phyloP scores from a whole-genome alignment of 108 stramenopile genomes.

The Nitzschia sp. region DNA sequence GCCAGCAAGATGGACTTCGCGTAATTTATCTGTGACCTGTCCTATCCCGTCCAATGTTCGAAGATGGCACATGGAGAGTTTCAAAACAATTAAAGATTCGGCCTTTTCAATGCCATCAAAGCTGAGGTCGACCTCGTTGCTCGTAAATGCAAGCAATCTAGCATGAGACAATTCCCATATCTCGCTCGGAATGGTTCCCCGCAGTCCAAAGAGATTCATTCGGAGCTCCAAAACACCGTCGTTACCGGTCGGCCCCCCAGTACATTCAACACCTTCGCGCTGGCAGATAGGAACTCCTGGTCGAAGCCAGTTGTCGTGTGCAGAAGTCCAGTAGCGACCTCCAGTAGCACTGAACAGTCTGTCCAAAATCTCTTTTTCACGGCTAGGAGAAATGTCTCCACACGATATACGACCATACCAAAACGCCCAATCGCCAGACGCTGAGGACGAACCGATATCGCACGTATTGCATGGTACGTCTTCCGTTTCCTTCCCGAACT shows the following conservation, averaged over 20 bases:
- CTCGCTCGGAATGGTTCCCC: conserved; percentile 54
- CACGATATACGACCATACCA: conserved; percentile 32
- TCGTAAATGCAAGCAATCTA: conserved; percentile 31
- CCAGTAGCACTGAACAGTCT: conserved; percentile 52
- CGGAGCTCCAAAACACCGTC: conserved; percentile 48
- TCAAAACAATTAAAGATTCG: conserved; percentile 37
- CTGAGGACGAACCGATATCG: not conserved
- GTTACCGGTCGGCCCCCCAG: conserved; percentile 27
- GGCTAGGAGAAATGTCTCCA: conserved; percentile 28
- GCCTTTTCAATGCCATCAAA: conserved; percentile 57
- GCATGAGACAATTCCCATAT: conserved; percentile 48
- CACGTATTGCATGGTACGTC: conserved; percentile 39
- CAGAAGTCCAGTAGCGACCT: conserved; percentile 48
- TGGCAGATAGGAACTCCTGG: conserved; percentile 53
- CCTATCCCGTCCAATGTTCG: conserved; percentile 49
- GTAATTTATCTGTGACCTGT: conserved; percentile 38
- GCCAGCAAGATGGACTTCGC: conserved; percentile 49
- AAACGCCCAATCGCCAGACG: conserved; percentile 22
- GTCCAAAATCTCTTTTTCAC: conserved; percentile 54
- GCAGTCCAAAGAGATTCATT: conserved; percentile 32
- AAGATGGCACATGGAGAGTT: conserved; percentile 57
- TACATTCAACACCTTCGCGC: conserved; percentile 56
- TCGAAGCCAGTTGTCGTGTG: conserved; percentile 48
- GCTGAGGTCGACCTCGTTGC: conserved; percentile 42
- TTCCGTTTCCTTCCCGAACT: conserved; percentile 52